Evolutionary conservation across 129 eudicot genomes (phyloP), one percentile per base, ranked within the genome.

Genomic region (Lactuca saligna): DNA sequence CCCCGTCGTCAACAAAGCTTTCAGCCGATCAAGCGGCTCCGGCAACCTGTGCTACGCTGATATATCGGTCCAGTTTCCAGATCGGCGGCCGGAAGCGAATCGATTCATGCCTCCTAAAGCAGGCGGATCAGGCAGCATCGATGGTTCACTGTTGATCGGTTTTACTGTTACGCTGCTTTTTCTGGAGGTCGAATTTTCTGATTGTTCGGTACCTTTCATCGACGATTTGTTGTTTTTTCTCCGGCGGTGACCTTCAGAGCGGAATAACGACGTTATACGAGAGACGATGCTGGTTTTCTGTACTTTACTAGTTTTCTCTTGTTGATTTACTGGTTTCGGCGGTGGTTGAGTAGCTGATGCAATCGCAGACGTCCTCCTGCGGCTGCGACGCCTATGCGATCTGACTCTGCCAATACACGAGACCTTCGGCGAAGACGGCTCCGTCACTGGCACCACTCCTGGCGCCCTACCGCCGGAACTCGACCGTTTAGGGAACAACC

Each of bases 341-440:
- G 44, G 53, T 20, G 44, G 53, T 20, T 70, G 63, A 41, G 17
- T 34, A 2, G 55, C 62, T 14, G 80, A 53, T 51, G 61, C 64
- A 5, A 80, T 5, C 10, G 84, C 64, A 5, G 82, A 7, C 10
- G 84, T 32, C 54, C 49, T 66, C 31, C 81, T 56, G 32, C 81
- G 81, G 65, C 77, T 66, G 6, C 86, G 68, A 7, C 96, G 67
- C 16, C 87, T 65, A 75, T 86, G 89, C 3, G 98, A 92, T 63
- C 88, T 78, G 10, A 92, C 98, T 73, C 98, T 64, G 3, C 98
- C 98, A 50, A 92, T 92, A 60, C 98, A 92, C 53, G 98, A 88
- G 0, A 92, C 98, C 81, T 92, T 92, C 14, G 98, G 98, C 12
- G 98, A 92, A 0, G 91, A 78, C 74, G 98, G 98, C 50, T 92